Conservation (phyloP, 139 green algal species). For the Edaphochlamys debaryana region DNA sequence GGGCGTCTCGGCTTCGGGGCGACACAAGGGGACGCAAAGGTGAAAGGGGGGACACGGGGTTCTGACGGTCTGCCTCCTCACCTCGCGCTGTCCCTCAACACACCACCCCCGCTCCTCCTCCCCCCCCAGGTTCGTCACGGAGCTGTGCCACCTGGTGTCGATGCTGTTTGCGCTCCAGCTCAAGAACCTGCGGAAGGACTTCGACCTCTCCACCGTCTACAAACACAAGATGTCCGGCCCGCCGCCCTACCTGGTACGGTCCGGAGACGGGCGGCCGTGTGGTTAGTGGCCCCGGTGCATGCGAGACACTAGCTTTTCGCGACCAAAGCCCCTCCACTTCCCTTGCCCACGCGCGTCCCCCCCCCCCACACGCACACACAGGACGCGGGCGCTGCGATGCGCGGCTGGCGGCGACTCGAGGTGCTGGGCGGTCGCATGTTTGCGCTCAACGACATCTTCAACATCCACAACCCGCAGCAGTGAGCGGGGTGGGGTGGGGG, state of each 20-base stretch:
- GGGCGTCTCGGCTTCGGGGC: no score
- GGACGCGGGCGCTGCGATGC: background rate
- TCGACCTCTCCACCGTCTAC: background rate
- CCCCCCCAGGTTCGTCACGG: background rate
- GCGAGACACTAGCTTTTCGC: no score
- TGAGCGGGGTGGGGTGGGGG: background rate
- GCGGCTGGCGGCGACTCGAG: slow-evolving; percentile 1
- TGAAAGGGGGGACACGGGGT: background rate
- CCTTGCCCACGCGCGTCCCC: background rate
- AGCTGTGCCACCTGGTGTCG: background rate
- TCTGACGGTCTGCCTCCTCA: background rate
- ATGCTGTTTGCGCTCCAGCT: background rate
- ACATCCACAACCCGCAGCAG: slow-evolving; percentile 5
- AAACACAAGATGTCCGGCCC: background rate
- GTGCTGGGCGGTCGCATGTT: slow-evolving; percentile 2
- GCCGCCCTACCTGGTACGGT: background rate
- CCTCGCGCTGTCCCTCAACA: no score
- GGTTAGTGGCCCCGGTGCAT: no score
- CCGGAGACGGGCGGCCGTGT: no score
- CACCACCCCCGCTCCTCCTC: background rate
- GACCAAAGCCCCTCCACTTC: no score
- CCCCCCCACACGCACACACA: background rate
- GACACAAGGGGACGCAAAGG: no score
- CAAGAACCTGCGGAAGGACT: slow-evolving; percentile 8
- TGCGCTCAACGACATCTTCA: background rate